Evolutionary conservation across 2,329 filamentous ascomycete genomes (phyloP).

Genomic region (Epicoccum nigrum): DNA sequence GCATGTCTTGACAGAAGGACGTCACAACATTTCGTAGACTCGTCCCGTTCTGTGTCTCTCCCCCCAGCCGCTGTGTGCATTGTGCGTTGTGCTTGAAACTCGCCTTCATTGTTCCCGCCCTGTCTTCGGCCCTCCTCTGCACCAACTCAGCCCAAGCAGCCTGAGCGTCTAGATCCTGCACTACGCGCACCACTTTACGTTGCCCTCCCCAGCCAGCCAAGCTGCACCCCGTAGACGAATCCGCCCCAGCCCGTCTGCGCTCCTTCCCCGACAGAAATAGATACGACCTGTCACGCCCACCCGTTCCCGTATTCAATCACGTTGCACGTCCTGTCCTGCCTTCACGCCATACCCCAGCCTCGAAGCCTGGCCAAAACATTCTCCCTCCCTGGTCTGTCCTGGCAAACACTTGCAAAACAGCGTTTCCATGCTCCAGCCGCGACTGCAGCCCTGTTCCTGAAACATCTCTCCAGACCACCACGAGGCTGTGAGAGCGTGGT

Average conservation of each 20-base stretch:
- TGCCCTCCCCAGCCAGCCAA: slow-evolving; percentile 8
- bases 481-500: slow-evolving; percentile 15
- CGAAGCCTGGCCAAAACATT: slow-evolving; percentile 14
- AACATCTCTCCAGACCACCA: slow-evolving; percentile 7
- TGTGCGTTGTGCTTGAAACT: neutral
- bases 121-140: neutral
- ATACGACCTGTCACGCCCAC: neutral
- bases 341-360: neutral
- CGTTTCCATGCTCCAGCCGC: slow-evolving; percentile 23
- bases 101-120: neutral
- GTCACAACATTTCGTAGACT: too few relatives aligned
- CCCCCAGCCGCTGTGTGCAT: neutral
- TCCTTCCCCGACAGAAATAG: slow-evolving; percentile 18
- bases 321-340: neutral
- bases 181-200: slow-evolving; percentile 14
- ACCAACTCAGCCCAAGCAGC: neutral
- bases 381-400: slow-evolving; percentile 19
- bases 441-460: slow-evolving; percentile 8
- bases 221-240: neutral
- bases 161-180: slow-evolving; percentile 12
- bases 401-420: slow-evolving; percentile 12
- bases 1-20: too few relatives aligned
- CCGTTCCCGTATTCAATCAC: neutral
- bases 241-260: slow-evolving; percentile 9
- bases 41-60: neutral